Base-by-base conservation (phyloP, 176 grass and related monocot species). In the Paspalum notatum region DNA sequence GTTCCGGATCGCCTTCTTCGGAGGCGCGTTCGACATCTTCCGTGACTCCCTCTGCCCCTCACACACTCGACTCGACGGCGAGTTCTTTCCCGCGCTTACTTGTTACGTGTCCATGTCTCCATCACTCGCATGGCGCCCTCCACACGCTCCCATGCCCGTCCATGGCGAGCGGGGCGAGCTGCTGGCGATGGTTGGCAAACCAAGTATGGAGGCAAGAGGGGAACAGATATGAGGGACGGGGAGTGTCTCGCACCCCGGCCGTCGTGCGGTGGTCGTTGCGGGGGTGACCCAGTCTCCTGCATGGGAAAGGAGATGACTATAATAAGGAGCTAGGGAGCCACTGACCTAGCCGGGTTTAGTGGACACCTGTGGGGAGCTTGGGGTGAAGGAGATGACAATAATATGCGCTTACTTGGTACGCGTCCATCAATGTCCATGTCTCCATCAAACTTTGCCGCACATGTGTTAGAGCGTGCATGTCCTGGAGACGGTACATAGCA, bases 1-100 rank as follows among this genome's bases (percentile, higher is more conserved):
- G 84, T 70, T 91, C 64, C 90, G 84, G 15, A 76, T 72, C 6
- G 78, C 81, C 72, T 98, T 98, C 85, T 92, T 98, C 13, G 68
- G 83, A 47, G 88, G 80, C 57, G 80, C 41, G 38, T 41, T 80
- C 42, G 87, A 89, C 87, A 89, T 89, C 1, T 42, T 64, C 7
- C 0, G 0, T 2, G 5, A 14, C 3, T n/a, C n/a, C n/a, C n/a
- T n/a, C n/a, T n/a, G n/a, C n/a, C n/a, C n/a, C n/a, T n/a, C n/a
- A n/a, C n/a, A n/a, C n/a, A n/a, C n/a, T n/a, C n/a, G n/a, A 5
- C 44, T 37, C 20, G 13, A 11, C 20, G 18, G 3, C 15, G 9
- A 16, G 74, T 15, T 42, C 2, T 20, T 6, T 43, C n/a, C 22
- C n/a, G 12, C 16, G 25, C 12, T 42, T 11, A n/a, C 20, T 48